A percentile compares a stretch with the other conserved stretches of the same genome.
Conservation (phyloP, 2,329 filamentous ascomycete genomes). For the Shiraia bambusicola region DNA sequence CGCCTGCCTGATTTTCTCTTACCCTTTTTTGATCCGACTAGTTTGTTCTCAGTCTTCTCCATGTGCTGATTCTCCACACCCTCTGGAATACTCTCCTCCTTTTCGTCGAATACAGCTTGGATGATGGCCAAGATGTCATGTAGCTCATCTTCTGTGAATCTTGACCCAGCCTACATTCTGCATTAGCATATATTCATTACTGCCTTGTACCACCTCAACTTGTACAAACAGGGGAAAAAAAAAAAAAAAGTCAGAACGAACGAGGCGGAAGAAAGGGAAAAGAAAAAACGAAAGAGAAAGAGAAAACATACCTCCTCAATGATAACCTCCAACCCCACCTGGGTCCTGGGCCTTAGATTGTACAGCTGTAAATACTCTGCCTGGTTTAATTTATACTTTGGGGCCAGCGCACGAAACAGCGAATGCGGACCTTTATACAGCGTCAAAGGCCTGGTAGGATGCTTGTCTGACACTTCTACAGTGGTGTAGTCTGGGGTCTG, state of each 20-base stretch:
- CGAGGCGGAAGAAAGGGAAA: too few relatives aligned
- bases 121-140: conserved; percentile 33
- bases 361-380: conserved; percentile 44
- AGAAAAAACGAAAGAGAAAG: neutral
- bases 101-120: conserved; percentile 32
- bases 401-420: conserved; percentile 32
- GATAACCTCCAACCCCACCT: conserved; percentile 37
- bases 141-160: conserved; percentile 35
- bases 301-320: conserved; percentile 37
- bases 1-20: conserved; percentile 18
- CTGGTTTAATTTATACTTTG: conserved; percentile 39
- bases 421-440: conserved; percentile 37
- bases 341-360: conserved; percentile 35
- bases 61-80: conserved; percentile 31
- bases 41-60: conserved; percentile 32
- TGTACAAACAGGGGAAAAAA: neutral
- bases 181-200: neutral
- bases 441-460: conserved; percentile 33
- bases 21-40: conserved; percentile 32
- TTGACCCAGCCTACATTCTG: conserved; percentile 20
- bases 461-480: conserved; percentile 14
- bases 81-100: conserved; percentile 28
- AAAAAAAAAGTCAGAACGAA: neutral
- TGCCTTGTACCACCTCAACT: neutral
- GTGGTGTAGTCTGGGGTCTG: conserved; percentile 31